Evolutionary conservation across 495 filamentous ascomycete genomes (phyloP), one percentile per base, ranked within the genome.

Genomic region (Xylaria palmicola): DNA sequence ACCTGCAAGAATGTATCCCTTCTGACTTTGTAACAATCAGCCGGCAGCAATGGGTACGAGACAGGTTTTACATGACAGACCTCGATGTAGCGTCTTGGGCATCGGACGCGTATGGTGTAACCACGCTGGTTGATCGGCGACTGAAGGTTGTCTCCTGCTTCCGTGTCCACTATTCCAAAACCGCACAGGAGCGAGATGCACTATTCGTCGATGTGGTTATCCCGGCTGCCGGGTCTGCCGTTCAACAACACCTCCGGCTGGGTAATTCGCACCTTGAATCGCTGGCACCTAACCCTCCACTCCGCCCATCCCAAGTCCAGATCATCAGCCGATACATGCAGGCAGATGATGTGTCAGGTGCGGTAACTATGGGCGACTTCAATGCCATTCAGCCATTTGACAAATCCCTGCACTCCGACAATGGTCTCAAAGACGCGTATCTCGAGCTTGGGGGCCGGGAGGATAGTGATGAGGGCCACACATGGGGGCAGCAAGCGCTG

Each of bases 241-340:
- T 12, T n/a, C n/a, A n/a, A n/a, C n/a, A n/a, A n/a, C n/a, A n/a
- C n/a, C n/a, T n/a, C n/a, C 30, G 82, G 29, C 58, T 85, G 10
- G 79, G 82, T 64, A 81, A 79, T 62, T 75, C 79, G 12, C 83
- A 86, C 61, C 78, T 84, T n/a, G 83, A 85, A 62, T 81, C 79
- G 6, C 72, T 85, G 1, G 65, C 62, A 0, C 54, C 67, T 1
- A 59, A 75, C 3, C 50, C 50, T 1, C 50, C 50, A 19, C 36
- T 39, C 13, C 50, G 50, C 17, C 50, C 50, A 10, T 7, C 3
- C 2, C 50, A 54, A 29, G 36, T 54, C 47, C 27, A 50, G 22
- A 26, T 17, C 13, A 32, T 37, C 39, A 32, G 26, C 17, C 3
- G 10, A 20, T 43, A n/a, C 39, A 55, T 41, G 52, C 20, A 30